A percentile compares a stretch with the other conserved stretches of the same genome.
Evolutionary conservation across 108 stramenopile genomes (phyloP).

Genomic region (Nannochloropsis gaditana): DNA sequence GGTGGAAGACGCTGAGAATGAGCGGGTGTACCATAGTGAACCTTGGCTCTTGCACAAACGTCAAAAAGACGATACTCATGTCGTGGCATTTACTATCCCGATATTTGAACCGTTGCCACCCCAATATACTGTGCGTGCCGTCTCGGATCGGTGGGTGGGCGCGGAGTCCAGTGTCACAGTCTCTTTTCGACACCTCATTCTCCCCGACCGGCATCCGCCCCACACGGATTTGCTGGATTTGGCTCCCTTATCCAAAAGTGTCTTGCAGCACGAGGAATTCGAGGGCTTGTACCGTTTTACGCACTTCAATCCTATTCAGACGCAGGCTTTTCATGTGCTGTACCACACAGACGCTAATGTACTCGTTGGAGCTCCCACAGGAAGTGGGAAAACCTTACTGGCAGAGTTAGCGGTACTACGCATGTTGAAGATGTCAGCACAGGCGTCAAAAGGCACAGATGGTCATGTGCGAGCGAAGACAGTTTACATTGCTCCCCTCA

Average conservation of each 20-base stretch:
- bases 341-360: slow-evolving; percentile 85
- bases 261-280: slow-evolving; percentile 67
- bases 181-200: slow-evolving; percentile 66
- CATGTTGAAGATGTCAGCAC: slow-evolving; percentile 65
- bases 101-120: slow-evolving; percentile 75
- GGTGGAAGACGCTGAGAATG: slow-evolving; percentile 86
- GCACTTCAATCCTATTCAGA: slow-evolving; percentile 94
- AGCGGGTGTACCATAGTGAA: slow-evolving; percentile 58
- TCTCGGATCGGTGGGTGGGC: slow-evolving; percentile 90
- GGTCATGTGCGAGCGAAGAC: slow-evolving; percentile 57
- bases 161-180: slow-evolving; percentile 74
- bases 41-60: slow-evolving; percentile 45
- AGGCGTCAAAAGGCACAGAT: not conserved
- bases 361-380: slow-evolving; percentile 94
- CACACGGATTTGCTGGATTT: slow-evolving; percentile 83
- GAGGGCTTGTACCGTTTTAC: slow-evolving; percentile 71
- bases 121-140: slow-evolving; percentile 77
- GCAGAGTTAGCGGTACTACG: slow-evolving; percentile 81
- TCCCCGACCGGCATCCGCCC: slow-evolving; percentile 64
- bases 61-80: slow-evolving; percentile 34
- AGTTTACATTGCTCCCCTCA: slow-evolving; percentile 97
- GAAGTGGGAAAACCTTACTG: slow-evolving; percentile 74
- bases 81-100: slow-evolving; percentile 80
- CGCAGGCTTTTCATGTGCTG: slow-evolving; percentile 81
- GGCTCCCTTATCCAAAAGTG: slow-evolving; percentile 79